phyloP scores from a whole-genome alignment of 2,329 filamentous ascomycete species.

The Chrysoporthe deuterocubensis region DNA sequence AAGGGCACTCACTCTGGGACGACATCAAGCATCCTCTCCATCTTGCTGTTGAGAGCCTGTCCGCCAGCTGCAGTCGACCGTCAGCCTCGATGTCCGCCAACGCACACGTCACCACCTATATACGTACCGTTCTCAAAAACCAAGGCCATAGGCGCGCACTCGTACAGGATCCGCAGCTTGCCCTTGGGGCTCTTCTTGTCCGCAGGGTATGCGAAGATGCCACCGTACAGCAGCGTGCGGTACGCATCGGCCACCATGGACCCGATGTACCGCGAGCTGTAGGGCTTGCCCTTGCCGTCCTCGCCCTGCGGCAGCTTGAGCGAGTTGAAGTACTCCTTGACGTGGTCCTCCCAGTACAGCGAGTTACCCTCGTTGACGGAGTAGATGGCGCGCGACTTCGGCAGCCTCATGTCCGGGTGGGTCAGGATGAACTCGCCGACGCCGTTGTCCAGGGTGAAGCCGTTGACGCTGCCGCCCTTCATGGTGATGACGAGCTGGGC shows the following conservation, averaged over 20 bases:
- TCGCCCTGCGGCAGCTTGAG: slow-evolving; percentile 75
- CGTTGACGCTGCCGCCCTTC: slow-evolving; percentile 89
- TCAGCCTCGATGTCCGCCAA: background rate
- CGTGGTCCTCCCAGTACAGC: slow-evolving; percentile 89
- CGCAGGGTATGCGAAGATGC: slow-evolving; percentile 95
- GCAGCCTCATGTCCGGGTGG: slow-evolving; percentile 91
- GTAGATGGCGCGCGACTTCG: slow-evolving; percentile 83
- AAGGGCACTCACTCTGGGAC: slow-evolving; percentile 64
- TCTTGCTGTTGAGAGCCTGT: slow-evolving; percentile 87
- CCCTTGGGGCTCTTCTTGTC: slow-evolving; percentile 99
- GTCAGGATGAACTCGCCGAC: slow-evolving; percentile 99
- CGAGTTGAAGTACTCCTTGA: slow-evolving; percentile 85
- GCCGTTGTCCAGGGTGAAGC: slow-evolving; percentile 95
- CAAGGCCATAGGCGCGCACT: slow-evolving; percentile 99
- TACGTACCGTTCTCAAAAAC: slow-evolving; percentile 93
- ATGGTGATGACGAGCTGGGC: slow-evolving; percentile 97
- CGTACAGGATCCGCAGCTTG: slow-evolving; percentile 95
- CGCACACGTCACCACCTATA: background rate
- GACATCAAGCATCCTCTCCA: slow-evolving; percentile 87
- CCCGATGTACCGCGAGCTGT: slow-evolving; percentile 93
- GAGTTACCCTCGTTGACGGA: slow-evolving; percentile 99
- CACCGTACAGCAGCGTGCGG: slow-evolving; percentile 91
- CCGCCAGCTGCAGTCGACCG: slow-evolving; percentile 70
- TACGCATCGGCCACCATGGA: slow-evolving; percentile 99
- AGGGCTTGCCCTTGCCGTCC: slow-evolving; percentile 85